phyloP scores from a whole-genome alignment of 805 yeast genomes.

The Millerozyma acaciae region DNA sequence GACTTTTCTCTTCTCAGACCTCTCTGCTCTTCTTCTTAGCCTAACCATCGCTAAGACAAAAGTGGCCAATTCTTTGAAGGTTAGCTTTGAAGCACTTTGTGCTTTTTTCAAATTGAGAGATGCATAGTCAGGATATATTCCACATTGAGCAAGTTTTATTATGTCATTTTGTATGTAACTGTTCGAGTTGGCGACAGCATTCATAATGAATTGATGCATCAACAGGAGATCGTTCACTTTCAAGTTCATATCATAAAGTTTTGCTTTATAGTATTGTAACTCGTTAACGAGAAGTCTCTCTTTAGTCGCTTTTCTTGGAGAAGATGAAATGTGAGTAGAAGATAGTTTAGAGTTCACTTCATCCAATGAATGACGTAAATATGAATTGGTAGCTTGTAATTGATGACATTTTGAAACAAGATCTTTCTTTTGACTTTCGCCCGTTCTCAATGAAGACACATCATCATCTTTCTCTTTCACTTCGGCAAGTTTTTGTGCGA shows the following conservation, averaged over 20 bases:
- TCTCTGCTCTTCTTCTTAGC: slow-evolving; percentile 26
- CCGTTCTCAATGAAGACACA: too few relatives aligned
- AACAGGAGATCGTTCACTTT: slow-evolving; percentile 30
- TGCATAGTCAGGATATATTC: slow-evolving; percentile 32
- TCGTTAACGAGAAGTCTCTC: slow-evolving; percentile 33
- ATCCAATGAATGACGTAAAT: slow-evolving; percentile 27
- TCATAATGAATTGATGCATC: slow-evolving; percentile 30
- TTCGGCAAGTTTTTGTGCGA: slow-evolving; percentile 24
- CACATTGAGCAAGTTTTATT: slow-evolving; percentile 24
- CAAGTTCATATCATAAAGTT: slow-evolving; percentile 41
- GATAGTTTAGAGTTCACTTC: slow-evolving; percentile 19
- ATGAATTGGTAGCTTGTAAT: slow-evolving; percentile 2
- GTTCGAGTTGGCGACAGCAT: slow-evolving; percentile 26
- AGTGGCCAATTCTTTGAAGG: slow-evolving; percentile 32
- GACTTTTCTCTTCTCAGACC: slow-evolving; percentile 22
- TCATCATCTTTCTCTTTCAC: slow-evolving; percentile 14
- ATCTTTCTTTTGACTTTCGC: slow-evolving; percentile 15
- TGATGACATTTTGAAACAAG: neutral
- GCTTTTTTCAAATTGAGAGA: slow-evolving; percentile 10
- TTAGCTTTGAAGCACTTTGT: slow-evolving; percentile 16
- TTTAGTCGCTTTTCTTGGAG: slow-evolving; percentile 18
- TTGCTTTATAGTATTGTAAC: slow-evolving; percentile 44
- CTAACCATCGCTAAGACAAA: slow-evolving; percentile 36
- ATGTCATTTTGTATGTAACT: slow-evolving; percentile 23
- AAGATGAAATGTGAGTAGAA: slow-evolving; percentile 18